phyloP scores from a whole-genome alignment of 1,139 yeast genomes.

The Debaryomycetaceae sp. region DNA sequence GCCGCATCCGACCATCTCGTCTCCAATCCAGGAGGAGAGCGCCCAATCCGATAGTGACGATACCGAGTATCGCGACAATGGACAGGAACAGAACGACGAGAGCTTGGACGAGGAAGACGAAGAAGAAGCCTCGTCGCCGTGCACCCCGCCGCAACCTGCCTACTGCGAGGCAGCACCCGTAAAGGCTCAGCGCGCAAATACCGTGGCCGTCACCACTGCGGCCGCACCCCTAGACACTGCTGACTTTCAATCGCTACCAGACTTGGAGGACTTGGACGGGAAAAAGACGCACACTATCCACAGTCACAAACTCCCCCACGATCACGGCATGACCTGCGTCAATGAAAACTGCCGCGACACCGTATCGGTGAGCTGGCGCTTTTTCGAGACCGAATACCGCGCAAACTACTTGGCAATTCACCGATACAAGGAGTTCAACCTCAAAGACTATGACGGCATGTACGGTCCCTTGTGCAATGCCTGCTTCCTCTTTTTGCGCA shows the following conservation, averaged over 20 bases:
- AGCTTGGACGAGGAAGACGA: conserved; percentile 7
- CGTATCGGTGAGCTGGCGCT: conserved; percentile 36
- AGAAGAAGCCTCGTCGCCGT: conserved; percentile 19
- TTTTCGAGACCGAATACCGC: conserved; percentile 32
- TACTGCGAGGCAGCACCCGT: conserved; percentile 9
- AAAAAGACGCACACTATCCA: conserved; percentile 36
- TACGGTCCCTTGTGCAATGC: conserved; percentile 43
- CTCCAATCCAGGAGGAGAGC: conserved; percentile 31
- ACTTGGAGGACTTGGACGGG: conserved; percentile 35
- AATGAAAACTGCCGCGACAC: conserved; percentile 34
- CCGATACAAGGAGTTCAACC: conserved; percentile 29
- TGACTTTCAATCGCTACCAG: conserved; percentile 29
- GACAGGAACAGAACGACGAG: conserved; percentile 4
- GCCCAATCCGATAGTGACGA: conserved; percentile 22
- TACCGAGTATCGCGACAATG: conserved; percentile 21
- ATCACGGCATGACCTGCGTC: conserved; percentile 33
- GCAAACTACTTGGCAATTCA: conserved; percentile 29
- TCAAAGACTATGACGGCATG: conserved; percentile 36
- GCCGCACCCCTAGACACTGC: conserved; percentile 6
- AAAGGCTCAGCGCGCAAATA: conserved; percentile 1
- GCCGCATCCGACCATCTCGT: conserved; percentile 23
- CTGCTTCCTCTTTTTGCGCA: conserved; percentile 35
- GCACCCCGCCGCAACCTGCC: conserved; percentile 32
- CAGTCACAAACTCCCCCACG: conserved; percentile 23
- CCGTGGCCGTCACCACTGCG: conserved; percentile 4